A percentile compares a stretch with the other conserved stretches of the same genome.
Conservation (phyloP, 306 rosid genomes). For the Fagus crenata region DNA sequence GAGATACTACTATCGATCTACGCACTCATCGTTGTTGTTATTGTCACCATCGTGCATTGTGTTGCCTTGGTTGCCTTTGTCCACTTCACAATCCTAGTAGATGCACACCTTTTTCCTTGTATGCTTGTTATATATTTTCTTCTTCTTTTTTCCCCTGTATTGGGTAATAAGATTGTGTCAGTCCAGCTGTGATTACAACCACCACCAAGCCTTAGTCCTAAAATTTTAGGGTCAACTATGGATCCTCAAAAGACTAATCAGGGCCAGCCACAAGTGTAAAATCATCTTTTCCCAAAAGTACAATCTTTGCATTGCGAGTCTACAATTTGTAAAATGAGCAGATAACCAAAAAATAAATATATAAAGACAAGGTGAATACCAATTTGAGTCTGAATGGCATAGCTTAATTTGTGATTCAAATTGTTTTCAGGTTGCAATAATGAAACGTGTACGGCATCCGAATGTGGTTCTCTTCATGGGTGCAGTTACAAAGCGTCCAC, state of each 20-base stretch:
- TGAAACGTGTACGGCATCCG: slow-evolving; percentile 98
- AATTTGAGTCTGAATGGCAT: background rate
- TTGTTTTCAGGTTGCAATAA: slow-evolving; percentile 78
- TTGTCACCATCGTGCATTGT: background rate
- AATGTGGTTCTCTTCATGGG: slow-evolving; percentile 99
- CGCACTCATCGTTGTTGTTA: background rate
- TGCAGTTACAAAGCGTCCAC: slow-evolving; percentile 86
- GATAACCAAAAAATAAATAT: too few species aligned
- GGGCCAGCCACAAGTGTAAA: too few species aligned
- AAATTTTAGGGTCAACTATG: too few species aligned
- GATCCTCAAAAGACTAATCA: too few species aligned
- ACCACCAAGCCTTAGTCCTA: too few species aligned
- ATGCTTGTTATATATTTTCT: background rate
- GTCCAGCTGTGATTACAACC: background rate
- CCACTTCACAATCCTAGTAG: background rate
- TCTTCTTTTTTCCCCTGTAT: background rate
- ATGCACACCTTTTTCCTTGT: background rate
- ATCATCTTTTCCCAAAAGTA: too few species aligned
- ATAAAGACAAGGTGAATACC: background rate
- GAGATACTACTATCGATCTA: background rate
- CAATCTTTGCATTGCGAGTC: background rate
- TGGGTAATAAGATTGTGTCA: background rate
- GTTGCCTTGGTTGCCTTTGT: background rate
- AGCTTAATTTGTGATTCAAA: slow-evolving; percentile 26
- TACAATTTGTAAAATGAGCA: background rate